Conservation (phyloP, 164 flowering plant genomes). For the Amborella trichopoda region DNA sequence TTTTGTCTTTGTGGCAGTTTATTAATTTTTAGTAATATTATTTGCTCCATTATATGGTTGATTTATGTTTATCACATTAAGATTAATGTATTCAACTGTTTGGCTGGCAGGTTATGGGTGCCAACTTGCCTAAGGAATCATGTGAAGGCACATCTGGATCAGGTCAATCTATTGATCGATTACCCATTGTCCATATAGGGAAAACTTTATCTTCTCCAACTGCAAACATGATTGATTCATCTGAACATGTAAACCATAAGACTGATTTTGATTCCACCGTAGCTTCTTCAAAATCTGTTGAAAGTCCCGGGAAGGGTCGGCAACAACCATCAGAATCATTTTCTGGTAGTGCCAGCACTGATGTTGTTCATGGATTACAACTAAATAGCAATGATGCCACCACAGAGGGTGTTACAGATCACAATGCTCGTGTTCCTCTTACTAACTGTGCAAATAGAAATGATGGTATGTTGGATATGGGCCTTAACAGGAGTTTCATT, state of each 20-base stretch:
- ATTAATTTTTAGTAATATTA: neutral
- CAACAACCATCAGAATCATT: constrained; percentile 4
- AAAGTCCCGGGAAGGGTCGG: neutral
- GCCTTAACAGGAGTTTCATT: too few relatives aligned
- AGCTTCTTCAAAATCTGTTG: neutral
- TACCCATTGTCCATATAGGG: neutral
- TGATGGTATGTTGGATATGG: too few relatives aligned
- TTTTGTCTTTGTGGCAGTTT: neutral
- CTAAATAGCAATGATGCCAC: too few relatives aligned
- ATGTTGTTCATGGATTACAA: too few relatives aligned
- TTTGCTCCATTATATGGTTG: neutral
- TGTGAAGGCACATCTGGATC: constrained; percentile 8
- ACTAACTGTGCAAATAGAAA: too few relatives aligned
- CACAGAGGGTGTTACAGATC: too few relatives aligned
- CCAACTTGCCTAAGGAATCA: constrained; percentile 4
- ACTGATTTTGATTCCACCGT: neutral
- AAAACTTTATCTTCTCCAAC: constrained; percentile 1
- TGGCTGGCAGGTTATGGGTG: constrained; percentile 16
- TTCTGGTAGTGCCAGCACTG: too few relatives aligned
- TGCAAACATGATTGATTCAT: neutral
- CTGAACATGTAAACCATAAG: neutral
- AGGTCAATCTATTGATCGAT: neutral
- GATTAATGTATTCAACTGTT: constrained; percentile 1
- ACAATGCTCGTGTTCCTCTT: too few relatives aligned
- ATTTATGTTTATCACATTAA: neutral